Base-by-base conservation (phyloP, 1,284 basidiomycete genomes). In the Ustilago lituana region DNA sequence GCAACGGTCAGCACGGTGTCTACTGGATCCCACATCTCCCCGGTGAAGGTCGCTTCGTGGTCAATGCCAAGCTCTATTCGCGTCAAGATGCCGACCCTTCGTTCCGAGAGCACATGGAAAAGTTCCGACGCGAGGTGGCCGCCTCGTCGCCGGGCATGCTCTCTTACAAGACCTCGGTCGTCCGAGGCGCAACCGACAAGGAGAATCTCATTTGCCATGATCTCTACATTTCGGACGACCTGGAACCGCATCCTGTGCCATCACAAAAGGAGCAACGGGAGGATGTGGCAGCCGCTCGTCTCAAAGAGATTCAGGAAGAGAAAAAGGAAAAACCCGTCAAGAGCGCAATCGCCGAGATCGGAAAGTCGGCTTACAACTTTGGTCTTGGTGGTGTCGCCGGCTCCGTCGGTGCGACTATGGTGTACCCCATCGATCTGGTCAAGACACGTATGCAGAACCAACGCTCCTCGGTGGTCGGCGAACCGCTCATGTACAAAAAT, bases 391-490 rank as follows among this genome's bases (percentile, higher is more conserved):
- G 94, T 83, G 83, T 96, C 64, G 94, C 95, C 35, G 95, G 95
- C 59, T 92, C 76, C 31, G 88, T 93, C 69, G 94, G 94, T 72
- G 94, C 90, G 49, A 97, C 89, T 63, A 92, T 93, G 43, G 93
- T 95, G 26, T 94, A 95, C 82, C 93, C 93, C 31, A 95, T 95
- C 82, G 93, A 95, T 84, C 87, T 94, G 83, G 92, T 91, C 89
- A 81, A 85, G 90, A 91, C 75, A 40, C 77, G 93, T 52, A 94
- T 98, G 88, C 95, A 98, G 86, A 98, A 98, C 83, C 95, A 98
- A 83, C 68, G 78, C 32, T 78, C 77, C 11, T 38, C 74, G 2
- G 77, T 80, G 32, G 78, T 80, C 14, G 79, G 79, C 35, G 79
- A 81, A 49, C 76, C 79, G 36, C 71, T 77, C 26, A 74, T 81